phyloP scores from a whole-genome alignment of 2,329 filamentous ascomycete species.

The Geosmithia putterillii region DNA sequence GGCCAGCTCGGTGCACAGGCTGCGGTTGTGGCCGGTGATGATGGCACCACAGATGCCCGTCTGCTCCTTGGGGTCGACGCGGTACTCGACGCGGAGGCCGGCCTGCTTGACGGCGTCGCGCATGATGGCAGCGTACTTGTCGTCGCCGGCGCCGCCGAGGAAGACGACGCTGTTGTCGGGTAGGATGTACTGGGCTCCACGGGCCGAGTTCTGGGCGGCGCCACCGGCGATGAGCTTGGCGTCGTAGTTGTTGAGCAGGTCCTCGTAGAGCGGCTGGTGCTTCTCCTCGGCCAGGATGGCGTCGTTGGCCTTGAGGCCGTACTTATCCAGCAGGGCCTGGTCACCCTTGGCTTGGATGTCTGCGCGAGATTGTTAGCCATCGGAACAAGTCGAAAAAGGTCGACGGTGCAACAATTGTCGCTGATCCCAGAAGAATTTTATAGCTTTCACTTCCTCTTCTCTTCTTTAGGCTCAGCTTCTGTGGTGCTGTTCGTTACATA shows the following conservation, averaged over 20 bases:
- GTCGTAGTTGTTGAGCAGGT: constrained; percentile 82
- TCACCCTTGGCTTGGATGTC: constrained; percentile 83
- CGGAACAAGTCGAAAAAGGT: too few relatives aligned
- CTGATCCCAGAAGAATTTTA: too few relatives aligned
- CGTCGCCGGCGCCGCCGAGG: constrained; percentile 85
- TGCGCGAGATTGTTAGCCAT: constrained; percentile 17
- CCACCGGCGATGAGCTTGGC: constrained; percentile 93
- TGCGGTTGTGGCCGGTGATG: constrained; percentile 93
- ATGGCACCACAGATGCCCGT: constrained; percentile 93
- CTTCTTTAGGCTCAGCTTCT: background rate
- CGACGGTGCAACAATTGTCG: too few relatives aligned
- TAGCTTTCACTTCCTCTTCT: background rate
- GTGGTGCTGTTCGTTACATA: constrained; percentile 31
- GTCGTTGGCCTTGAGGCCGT: constrained; percentile 88
- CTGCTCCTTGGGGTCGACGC: constrained; percentile 68
- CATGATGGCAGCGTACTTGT: constrained; percentile 89
- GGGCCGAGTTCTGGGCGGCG: constrained; percentile 93
- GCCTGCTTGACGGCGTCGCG: constrained; percentile 75
- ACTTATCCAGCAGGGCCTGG: constrained; percentile 79
- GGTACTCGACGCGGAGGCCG: constrained; percentile 89
- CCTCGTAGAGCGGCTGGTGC: constrained; percentile 83
- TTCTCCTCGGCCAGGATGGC: constrained; percentile 92
- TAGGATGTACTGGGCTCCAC: constrained; percentile 93
- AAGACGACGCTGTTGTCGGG: constrained; percentile 82
- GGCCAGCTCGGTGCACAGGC: constrained; percentile 87